These are phyloP conservation scores for Malassezia cuniculi DNA, from an alignment of 1,284 basidiomycete species.

Conservation along the genomic window DNA sequence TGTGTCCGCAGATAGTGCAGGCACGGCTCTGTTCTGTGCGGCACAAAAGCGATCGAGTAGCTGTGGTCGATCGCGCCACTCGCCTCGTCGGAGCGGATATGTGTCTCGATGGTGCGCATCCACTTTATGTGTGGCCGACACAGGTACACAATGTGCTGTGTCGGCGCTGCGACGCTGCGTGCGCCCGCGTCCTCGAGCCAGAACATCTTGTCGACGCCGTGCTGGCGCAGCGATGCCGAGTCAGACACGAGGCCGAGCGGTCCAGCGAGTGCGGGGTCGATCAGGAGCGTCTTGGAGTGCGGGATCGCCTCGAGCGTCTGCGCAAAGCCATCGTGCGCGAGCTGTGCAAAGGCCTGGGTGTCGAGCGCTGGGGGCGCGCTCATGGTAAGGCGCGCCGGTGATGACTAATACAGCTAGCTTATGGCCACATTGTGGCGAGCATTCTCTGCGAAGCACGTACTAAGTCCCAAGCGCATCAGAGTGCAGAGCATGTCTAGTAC, in stretches of 20 bases:
- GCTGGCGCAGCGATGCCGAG: constrained; percentile 81
- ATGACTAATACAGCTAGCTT: no score
- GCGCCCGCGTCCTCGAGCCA: constrained; percentile 62
- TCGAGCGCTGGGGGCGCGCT: no score
- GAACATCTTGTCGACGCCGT: constrained; percentile 98
- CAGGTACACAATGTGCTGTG: constrained; percentile 83
- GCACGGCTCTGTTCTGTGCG: constrained; percentile 68
- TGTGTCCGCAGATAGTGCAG: constrained; percentile 28
- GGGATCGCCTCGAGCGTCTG: constrained; percentile 26
- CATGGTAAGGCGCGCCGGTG: no score
- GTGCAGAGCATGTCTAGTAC: no score
- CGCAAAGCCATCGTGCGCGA: constrained; percentile 23
- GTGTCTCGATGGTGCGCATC: constrained; percentile 62
- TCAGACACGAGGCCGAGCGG: constrained; percentile 86
- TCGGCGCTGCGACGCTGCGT: constrained; percentile 53
- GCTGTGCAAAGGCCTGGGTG: constrained; percentile 19
- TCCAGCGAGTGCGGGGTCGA: constrained; percentile 75
- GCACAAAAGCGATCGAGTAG: constrained; percentile 80
- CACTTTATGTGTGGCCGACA: constrained; percentile 74
- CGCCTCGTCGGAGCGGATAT: neutral
- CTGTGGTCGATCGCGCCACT: constrained; percentile 50
- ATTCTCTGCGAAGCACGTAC: no score
- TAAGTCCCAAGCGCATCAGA: no score
- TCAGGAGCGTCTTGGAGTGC: constrained; percentile 72
- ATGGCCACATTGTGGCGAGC: no score